Conservation (phyloP, 1,284 basidiomycete species). For the Pascua sp. region DNA sequence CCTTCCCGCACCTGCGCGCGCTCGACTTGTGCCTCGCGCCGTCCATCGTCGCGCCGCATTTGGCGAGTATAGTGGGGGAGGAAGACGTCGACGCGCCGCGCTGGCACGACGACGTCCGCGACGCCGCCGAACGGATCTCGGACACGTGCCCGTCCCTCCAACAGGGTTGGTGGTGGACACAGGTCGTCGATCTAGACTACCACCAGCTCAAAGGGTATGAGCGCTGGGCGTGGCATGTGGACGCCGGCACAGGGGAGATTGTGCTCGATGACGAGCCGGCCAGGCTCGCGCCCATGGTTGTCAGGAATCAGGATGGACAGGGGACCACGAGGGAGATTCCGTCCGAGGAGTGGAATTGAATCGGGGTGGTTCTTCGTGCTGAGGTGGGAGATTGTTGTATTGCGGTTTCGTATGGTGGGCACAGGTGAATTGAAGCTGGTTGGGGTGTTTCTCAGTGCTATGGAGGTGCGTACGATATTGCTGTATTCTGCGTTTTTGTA, state of each 20-base stretch:
- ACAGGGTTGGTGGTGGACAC: constrained; percentile 11
- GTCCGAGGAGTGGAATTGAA: constrained; percentile 7
- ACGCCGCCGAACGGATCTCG: background rate
- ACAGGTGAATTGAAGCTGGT: too few species aligned
- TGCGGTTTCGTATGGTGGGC: too few species aligned
- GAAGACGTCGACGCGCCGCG: background rate
- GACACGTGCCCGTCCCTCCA: background rate
- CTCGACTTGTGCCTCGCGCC: constrained; percentile 9
- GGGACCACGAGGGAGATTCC: background rate
- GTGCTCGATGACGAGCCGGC: background rate
- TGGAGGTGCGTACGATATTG: too few species aligned
- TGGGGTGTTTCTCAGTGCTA: too few species aligned
- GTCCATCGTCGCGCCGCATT: background rate
- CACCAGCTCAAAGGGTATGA: constrained; percentile 8
- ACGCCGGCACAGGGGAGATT: background rate
- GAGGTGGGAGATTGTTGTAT: too few species aligned
- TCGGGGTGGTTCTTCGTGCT: too few species aligned
- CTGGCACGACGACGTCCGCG: background rate
- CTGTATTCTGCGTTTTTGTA: too few species aligned
- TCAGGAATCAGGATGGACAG: constrained; percentile 10
- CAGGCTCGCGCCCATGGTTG: constrained; percentile 5
- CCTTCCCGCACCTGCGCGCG: background rate
- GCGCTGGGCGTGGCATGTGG: constrained; percentile 4
- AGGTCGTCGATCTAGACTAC: constrained; percentile 11
- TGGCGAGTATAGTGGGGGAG: background rate